Evolutionary conservation across 2,329 filamentous ascomycete species (phyloP), one percentile per base, ranked within the genome.

Genomic region (Graphiopsis chlorocephala): DNA sequence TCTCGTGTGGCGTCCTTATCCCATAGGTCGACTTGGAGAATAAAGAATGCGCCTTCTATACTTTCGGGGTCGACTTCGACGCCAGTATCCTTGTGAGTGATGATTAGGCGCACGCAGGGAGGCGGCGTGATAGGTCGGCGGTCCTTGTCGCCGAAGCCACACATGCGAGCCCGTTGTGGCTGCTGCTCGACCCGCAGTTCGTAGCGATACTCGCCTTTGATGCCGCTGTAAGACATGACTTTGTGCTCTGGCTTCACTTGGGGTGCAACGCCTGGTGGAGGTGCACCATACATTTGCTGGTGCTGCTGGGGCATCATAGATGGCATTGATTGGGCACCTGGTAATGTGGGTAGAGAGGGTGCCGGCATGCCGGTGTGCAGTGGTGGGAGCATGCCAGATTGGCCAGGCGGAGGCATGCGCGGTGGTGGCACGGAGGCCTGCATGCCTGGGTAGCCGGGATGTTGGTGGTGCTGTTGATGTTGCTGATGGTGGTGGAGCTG

Each of bases 131-230:
- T 97, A 28, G 95, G 95, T 68, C 95, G 86, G 69, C 95, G 91
- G 78, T 99, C 95, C 91, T 98, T 99, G 82, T 99, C 95, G 68
- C 95, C 95, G 80, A 98, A 99, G 8, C 95, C 95, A 81, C 95
- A 99, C 95, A 98, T 98, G 67, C 95, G 91, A 69, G 95, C 95
- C 72, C 95, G 88, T 72, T 92, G 85, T 59, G 95, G 95, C 78
- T 98, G 93, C 80, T 99, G 95, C 70, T 91, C 88, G 66, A 97
- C 92, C 53, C 68, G 56, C 17, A 76, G 66, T n/a, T 67, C 66
- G 66, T 73, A 76, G 28, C 61, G 65, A 60, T 73, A 71, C 20
- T 70, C 63, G 23, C 62, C 62, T 31, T 38, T 59, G 45, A 64
- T 17, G 38, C 68, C 68, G 64, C 65, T 67, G 52, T 59, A 59